Base-by-base conservation (phyloP, 1,139 yeast genomes). In the Pneumocystis canis region DNA sequence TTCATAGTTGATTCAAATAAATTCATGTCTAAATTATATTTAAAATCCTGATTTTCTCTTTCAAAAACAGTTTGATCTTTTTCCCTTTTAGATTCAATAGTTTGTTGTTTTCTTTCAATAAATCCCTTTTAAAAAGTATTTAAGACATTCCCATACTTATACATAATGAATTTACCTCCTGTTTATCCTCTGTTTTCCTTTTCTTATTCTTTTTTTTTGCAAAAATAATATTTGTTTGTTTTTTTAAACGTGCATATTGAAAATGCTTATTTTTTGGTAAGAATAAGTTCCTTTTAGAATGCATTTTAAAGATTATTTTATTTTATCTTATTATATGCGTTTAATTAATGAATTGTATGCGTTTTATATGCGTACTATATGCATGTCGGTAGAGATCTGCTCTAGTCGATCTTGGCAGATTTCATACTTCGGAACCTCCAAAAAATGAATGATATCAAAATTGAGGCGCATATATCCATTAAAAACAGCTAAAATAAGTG, bases 31-130 rank as follows among this genome's bases (percentile, higher is more conserved):
- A 63, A 67, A 9, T 64, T 62, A 64, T 84, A 87, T 0, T 77
- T 78, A n/a, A 40, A 32, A 11, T 16, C 20, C 6, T 31, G 58
- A 31, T 25, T 59, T 25, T 57, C 64, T 11, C 37, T 31, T 25
- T 47, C 30, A 35, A 79, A 81, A 18, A 89, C 86, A 0, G 97
- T 88, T 73, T 92, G 97, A 74, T 92, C 98, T 69, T 75, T 92
- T 0, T 85, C 94, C 72, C 98, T 79, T 78, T 88, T 89, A 65
- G 84, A 80, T 70, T 92, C 98, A 63, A 90, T 84, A 6, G 98
- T 94, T 33, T 83, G 85, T 0, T 98, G 94, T 1, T 88, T 83
- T 72, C 90, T 89, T 63, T 80, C 83, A 3, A 84, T 82, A 61
- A 90, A 77, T 25, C 25, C 11, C 54, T 1, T 25, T 11, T 25